Conservation (phyloP, 108 stramenopile genomes). For the Tribonema minus region DNA sequence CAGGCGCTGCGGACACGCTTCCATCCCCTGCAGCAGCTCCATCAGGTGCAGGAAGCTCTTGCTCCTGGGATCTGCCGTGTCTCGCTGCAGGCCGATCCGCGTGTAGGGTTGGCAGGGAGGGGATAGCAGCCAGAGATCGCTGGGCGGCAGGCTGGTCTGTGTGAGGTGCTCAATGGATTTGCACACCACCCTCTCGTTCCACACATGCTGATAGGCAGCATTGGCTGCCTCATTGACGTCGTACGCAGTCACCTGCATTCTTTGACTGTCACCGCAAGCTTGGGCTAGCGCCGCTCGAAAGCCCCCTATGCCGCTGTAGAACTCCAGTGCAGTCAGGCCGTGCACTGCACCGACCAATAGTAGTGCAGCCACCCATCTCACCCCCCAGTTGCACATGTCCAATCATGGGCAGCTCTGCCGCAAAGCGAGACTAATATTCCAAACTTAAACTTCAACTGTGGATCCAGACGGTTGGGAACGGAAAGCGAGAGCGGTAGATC, state of each 20-base stretch:
- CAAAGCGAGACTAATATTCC: too few relatives aligned
- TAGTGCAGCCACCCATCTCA: too few relatives aligned
- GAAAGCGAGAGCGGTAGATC: too few relatives aligned
- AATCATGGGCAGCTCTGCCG: too few relatives aligned
- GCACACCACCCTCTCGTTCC: not conserved
- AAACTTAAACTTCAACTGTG: too few relatives aligned
- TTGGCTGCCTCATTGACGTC: slow-evolving; percentile 47
- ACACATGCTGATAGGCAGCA: not conserved
- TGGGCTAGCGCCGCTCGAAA: slow-evolving; percentile 14
- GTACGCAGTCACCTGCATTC: not conserved
- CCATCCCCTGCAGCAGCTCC: slow-evolving; percentile 5
- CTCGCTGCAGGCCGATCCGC: slow-evolving; percentile 26
- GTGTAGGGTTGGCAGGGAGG: slow-evolving; percentile 51
- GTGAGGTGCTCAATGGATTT: slow-evolving; percentile 42
- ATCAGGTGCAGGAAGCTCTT: slow-evolving; percentile 33
- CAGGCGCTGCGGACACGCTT: not conserved
- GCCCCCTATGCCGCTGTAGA: slow-evolving; percentile 50
- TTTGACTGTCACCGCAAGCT: not conserved
- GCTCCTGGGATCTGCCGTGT: slow-evolving; percentile 30
- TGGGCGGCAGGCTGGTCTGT: slow-evolving; percentile 19
- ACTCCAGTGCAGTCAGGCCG: slow-evolving; percentile 9
- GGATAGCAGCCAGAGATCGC: slow-evolving; percentile 43
- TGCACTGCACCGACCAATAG: too few relatives aligned
- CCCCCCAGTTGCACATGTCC: too few relatives aligned
- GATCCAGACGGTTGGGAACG: too few relatives aligned